Evolutionary conservation across 1,284 basidiomycete genomes (phyloP), one percentile per base, ranked within the genome.

Genomic region (Marasmius oreades): DNA sequence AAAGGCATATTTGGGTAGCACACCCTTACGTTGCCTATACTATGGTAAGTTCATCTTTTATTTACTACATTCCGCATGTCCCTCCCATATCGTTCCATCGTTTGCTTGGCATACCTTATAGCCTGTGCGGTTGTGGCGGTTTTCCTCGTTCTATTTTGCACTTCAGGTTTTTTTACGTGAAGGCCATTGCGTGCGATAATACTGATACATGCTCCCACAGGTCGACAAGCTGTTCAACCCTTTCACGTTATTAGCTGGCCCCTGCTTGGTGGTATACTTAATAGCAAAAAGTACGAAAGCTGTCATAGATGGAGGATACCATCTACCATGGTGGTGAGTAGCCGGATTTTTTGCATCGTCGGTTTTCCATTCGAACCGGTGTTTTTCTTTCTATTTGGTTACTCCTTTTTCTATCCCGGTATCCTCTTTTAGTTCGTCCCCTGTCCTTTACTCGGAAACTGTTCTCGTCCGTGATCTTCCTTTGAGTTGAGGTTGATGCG

Each of bases 221-320:
- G 82, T 93, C 52, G 93, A 95, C 77, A 95, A 95, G 68, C 80
- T 95, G 51, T 87, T 95, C 75, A 95, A 95, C 70, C 93, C 93
- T 1, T 78, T 95, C 61, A 95, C 93, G 1, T 79, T 95, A 22
- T 82, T 95, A 26, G 82, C 89, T 20, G 93, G 93, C 1, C 93
- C 92, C 1, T 78, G 76, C 62, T 79, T 95, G 39, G 92, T 95
- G 52, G 76, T 81, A 3, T 82, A 84, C 63, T 76, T 95, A 51
- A 80, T 92, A 52, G 88, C 82, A 69, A 92, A 93, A 77, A 88
- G 84, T 69, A 91, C 88, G 1, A 83, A 84, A 54, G 75, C 84
- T 1, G 71, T 86, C 10, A 77, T 78, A 0, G 64, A 86, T 28
- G 92, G 92, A 48, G 92, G 92, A 24, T 95, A 93, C 69, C 92